Evolutionary conservation across 2,329 filamentous ascomycete genomes (phyloP).

Genomic region (Penicillium sp.): DNA sequence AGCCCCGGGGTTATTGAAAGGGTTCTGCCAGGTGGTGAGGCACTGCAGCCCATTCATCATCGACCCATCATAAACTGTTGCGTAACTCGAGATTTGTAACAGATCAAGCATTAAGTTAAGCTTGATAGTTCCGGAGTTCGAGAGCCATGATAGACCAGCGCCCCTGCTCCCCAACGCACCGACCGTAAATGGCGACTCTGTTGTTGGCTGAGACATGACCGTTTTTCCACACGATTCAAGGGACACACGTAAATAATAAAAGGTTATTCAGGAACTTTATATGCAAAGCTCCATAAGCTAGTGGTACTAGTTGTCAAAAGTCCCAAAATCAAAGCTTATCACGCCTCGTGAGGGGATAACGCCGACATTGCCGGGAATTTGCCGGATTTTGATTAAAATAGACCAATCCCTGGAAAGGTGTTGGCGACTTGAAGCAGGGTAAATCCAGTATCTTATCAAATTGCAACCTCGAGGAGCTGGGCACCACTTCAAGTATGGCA

Average conservation of each 20-base stretch:
- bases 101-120: slow-evolving; percentile 20
- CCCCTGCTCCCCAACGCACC: neutral
- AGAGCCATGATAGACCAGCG: slow-evolving; percentile 1
- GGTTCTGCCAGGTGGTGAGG: slow-evolving; percentile 43
- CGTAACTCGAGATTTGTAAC: slow-evolving; percentile 33
- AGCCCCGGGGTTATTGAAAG: slow-evolving; percentile 19
- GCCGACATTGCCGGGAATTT: neutral
- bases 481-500: no score
- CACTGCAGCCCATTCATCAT: slow-evolving; percentile 53
- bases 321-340: neutral
- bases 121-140: slow-evolving; percentile 12
- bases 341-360: neutral
- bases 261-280: neutral
- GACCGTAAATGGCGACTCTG: slow-evolving; percentile 8
- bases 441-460: neutral
- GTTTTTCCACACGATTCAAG: no score
- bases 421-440: neutral
- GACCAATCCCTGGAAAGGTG: neutral
- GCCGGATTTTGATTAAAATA: neutral
- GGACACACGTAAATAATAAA: neutral
- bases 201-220: no score
- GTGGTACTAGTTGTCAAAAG: neutral
- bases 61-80: slow-evolving; percentile 48
- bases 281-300: neutral
- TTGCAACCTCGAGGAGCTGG: no score